These are phyloP conservation scores for Aureobasidium lini DNA, from an alignment of 2,329 filamentous ascomycete species.

Conservation along the genomic window DNA sequence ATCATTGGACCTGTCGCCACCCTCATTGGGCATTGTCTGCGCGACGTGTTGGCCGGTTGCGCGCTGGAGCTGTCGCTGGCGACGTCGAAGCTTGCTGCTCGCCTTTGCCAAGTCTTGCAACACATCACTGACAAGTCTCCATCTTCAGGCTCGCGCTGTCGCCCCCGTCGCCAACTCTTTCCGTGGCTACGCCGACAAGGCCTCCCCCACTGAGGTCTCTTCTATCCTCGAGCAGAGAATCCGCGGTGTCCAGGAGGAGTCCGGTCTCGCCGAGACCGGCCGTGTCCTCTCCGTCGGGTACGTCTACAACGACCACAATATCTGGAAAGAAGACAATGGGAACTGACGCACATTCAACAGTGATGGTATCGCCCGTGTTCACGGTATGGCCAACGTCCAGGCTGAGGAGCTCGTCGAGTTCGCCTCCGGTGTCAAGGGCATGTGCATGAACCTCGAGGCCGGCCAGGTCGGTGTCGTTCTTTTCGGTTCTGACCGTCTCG, in stretches of 20 bases:
- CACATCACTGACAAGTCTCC: conserved; percentile 42
- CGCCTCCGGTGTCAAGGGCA: conserved; percentile 98
- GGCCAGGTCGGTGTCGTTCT: conserved; percentile 99
- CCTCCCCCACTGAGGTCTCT: conserved; percentile 93
- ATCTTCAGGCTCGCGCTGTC: conserved; percentile 71
- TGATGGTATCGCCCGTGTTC: conserved; percentile 99
- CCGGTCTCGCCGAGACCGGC: conserved; percentile 93
- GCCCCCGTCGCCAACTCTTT: conserved; percentile 68
- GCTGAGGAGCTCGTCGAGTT: conserved; percentile 99
- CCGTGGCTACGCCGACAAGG: conserved; percentile 90
- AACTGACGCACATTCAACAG: conserved; percentile 46
- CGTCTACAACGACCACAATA: conserved; percentile 38
- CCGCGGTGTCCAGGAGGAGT: conserved; percentile 95
- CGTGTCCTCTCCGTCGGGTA: conserved; percentile 99
- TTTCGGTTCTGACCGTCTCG: conserved; percentile 99
- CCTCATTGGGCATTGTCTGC: conserved; percentile 16
- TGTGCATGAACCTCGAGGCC: conserved; percentile 99
- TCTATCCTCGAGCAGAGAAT: conserved; percentile 99
- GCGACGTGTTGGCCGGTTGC: conserved; percentile 1
- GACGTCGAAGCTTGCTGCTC: background rate
- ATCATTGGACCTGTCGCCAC: conserved; percentile 27
- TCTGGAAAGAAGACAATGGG: conserved; percentile 17
- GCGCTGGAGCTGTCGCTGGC: conserved; percentile 9
- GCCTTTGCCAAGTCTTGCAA: conserved; percentile 14
- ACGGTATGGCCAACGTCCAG: conserved; percentile 99